These are phyloP conservation scores for Pholiota molesta DNA, from an alignment of 768 basidiomycete species.

Conservation along the genomic window DNA sequence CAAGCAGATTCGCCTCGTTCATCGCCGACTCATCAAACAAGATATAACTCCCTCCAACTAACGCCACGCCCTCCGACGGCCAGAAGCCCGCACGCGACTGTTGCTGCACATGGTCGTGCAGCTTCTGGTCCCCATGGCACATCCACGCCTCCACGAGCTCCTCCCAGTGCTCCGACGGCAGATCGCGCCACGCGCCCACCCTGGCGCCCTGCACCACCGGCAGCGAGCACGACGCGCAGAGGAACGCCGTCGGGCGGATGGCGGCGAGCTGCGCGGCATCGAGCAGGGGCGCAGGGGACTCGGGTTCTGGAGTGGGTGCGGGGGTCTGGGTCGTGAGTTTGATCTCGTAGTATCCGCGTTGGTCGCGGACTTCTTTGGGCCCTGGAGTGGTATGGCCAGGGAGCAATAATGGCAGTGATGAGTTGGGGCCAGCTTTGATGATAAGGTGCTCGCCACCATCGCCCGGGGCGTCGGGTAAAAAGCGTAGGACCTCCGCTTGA, in stretches of 20 bases:
- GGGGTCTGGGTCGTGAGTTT: slow-evolving; percentile 53
- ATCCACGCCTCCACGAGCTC: slow-evolving; percentile 98
- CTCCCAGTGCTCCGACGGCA: slow-evolving; percentile 97
- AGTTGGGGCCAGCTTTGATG: slow-evolving; percentile 59
- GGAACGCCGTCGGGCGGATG: slow-evolving; percentile 64
- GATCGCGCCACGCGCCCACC: slow-evolving; percentile 67
- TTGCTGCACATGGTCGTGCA: slow-evolving; percentile 69
- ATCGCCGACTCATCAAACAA: slow-evolving; percentile 70
- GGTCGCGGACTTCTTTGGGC: slow-evolving; percentile 57
- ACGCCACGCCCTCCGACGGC: slow-evolving; percentile 70
- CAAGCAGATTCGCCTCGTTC: slow-evolving; percentile 52
- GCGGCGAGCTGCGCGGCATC: slow-evolving; percentile 68
- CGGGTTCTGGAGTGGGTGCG: slow-evolving; percentile 27
- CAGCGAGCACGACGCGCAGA: slow-evolving; percentile 80
- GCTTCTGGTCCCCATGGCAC: slow-evolving; percentile 90
- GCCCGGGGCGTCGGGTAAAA: slow-evolving; percentile 34
- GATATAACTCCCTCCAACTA: slow-evolving; percentile 91
- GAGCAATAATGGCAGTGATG: slow-evolving; percentile 59
- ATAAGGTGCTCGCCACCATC: slow-evolving; percentile 57
- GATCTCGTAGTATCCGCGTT: slow-evolving; percentile 69
- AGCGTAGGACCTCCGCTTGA: slow-evolving; percentile 67
- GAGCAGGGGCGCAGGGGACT: slow-evolving; percentile 51
- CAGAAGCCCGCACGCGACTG: slow-evolving; percentile 72
- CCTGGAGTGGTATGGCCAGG: slow-evolving; percentile 63
- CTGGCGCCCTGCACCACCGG: slow-evolving; percentile 65